Evolutionary conservation across 371 early-diverging fungal species (phyloP).

Genomic region (Globomyces sp.): DNA sequence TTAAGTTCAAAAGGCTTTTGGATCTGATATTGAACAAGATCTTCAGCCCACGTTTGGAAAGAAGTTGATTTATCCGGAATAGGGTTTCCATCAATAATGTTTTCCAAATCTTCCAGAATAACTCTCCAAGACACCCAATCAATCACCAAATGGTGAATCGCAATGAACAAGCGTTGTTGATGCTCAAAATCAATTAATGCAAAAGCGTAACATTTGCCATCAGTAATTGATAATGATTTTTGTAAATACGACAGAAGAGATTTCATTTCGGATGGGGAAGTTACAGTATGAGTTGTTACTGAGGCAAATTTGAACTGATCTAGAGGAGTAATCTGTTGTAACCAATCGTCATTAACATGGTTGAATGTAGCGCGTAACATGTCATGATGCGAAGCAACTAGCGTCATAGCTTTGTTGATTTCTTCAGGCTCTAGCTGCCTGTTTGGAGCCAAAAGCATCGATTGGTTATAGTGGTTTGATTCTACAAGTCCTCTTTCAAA

Average conservation of each 20-base stretch:
- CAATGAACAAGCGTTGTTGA: slow-evolving; percentile 21
- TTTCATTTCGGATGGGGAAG: slow-evolving; percentile 11
- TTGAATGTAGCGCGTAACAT: slow-evolving; percentile 19
- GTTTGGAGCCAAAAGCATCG: slow-evolving; percentile 18
- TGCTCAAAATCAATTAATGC: slow-evolving; percentile 8
- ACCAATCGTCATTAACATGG: too few species aligned
- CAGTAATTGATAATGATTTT: slow-evolving; percentile 13
- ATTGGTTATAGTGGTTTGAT: slow-evolving; percentile 24
- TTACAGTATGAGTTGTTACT: too few species aligned
- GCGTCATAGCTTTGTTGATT: neutral
- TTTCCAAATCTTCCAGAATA: slow-evolving; percentile 28
- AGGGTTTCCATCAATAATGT: slow-evolving; percentile 15
- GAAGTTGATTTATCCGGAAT: slow-evolving; percentile 22
- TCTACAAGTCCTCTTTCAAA: slow-evolving; percentile 6
- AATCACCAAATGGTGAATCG: slow-evolving; percentile 29
- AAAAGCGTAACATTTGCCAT: slow-evolving; percentile 17
- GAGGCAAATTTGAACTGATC: too few species aligned
- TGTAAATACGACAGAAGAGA: neutral
- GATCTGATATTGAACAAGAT: neutral
- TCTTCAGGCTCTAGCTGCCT: neutral
- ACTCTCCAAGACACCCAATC: slow-evolving; percentile 34
- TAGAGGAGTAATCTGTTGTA: too few species aligned
- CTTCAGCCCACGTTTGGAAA: slow-evolving; percentile 25
- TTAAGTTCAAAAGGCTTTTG: too few species aligned
- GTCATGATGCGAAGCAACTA: slow-evolving; percentile 17